Conservation (phyloP, 140 eudicot species). For the Oenanthe javanica region DNA sequence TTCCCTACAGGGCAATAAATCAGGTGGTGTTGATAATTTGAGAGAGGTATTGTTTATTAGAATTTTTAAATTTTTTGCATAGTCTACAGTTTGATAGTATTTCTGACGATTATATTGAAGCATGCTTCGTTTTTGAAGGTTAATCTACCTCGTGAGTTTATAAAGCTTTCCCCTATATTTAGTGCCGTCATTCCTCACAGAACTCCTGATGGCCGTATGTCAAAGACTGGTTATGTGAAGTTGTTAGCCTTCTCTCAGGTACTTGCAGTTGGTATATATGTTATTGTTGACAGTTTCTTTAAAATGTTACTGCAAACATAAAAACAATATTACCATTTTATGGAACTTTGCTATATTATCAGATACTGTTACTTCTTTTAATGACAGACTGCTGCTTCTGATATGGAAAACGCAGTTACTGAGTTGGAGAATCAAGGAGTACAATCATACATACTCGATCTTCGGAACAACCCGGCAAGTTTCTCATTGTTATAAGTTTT, state of each 20-base stretch:
- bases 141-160: conserved; percentile 75
- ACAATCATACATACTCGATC: conserved; percentile 81
- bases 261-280: neutral
- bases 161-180: conserved; percentile 92
- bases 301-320: neutral
- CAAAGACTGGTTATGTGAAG: conserved; percentile 88
- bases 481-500: conserved; percentile 7
- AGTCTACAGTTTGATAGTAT: neutral
- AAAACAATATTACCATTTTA: neutral
- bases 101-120: neutral
- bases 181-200: conserved; percentile 82
- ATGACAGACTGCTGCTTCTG: conserved; percentile 90
- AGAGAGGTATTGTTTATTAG: conserved; percentile 46
- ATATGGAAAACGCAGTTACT: conserved; percentile 72
- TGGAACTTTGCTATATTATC: neutral
- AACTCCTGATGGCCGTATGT: conserved; percentile 70
- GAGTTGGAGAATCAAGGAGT: conserved; percentile 89
- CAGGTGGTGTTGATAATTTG: conserved; percentile 37
- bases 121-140: conserved; percentile 31
- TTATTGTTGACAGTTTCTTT: neutral
- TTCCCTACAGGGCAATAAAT: conserved; percentile 48
- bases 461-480: conserved; percentile 89
- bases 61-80: neutral
- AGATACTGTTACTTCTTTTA: neutral
- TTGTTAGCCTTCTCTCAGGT: conserved; percentile 91